These are phyloP conservation scores for Metahyphopichia silvanorum DNA, from an alignment of 805 yeast species.

Conservation along the genomic window DNA sequence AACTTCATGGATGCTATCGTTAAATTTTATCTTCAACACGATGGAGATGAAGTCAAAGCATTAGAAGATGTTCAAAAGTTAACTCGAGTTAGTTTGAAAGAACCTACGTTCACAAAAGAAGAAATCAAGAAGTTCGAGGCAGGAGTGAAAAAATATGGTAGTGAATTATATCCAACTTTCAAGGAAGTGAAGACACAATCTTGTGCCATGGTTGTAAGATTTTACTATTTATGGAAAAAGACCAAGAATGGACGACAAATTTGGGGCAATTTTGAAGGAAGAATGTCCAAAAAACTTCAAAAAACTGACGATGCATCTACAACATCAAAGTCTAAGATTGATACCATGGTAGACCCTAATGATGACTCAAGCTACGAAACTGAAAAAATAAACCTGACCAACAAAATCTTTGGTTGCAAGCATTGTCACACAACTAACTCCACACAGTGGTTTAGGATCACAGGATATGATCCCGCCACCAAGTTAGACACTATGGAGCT, in stretches of 20 bases:
- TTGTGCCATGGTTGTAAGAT: slow-evolving; percentile 76
- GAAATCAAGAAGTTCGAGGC: slow-evolving; percentile 71
- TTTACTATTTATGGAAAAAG: slow-evolving; percentile 90
- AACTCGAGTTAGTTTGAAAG: slow-evolving; percentile 59
- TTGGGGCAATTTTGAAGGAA: slow-evolving; percentile 80
- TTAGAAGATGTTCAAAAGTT: slow-evolving; percentile 41
- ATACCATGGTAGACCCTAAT: slow-evolving; percentile 56
- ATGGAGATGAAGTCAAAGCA: slow-evolving; percentile 53
- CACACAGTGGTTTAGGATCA: slow-evolving; percentile 65
- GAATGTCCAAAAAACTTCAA: slow-evolving; percentile 58
- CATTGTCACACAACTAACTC: slow-evolving; percentile 62
- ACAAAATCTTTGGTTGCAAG: slow-evolving; percentile 57
- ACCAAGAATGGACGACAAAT: slow-evolving; percentile 68
- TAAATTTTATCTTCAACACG: slow-evolving; percentile 46
- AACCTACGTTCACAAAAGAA: slow-evolving; percentile 67
- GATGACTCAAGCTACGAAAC: slow-evolving; percentile 73
- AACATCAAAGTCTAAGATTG: slow-evolving; percentile 25
- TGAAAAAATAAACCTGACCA: slow-evolving; percentile 40
- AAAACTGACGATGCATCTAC: slow-evolving; percentile 13
- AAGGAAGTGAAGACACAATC: slow-evolving; percentile 73
- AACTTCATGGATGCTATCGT: slow-evolving; percentile 79
- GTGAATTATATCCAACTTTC: slow-evolving; percentile 72
- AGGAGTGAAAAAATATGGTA: slow-evolving; percentile 69
- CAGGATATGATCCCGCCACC: slow-evolving; percentile 50
- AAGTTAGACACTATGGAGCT: slow-evolving; percentile 26